Evolutionary conservation across 2,329 filamentous ascomycete genomes (phyloP).

Genomic region (Colletotrichum liaoningense): DNA sequence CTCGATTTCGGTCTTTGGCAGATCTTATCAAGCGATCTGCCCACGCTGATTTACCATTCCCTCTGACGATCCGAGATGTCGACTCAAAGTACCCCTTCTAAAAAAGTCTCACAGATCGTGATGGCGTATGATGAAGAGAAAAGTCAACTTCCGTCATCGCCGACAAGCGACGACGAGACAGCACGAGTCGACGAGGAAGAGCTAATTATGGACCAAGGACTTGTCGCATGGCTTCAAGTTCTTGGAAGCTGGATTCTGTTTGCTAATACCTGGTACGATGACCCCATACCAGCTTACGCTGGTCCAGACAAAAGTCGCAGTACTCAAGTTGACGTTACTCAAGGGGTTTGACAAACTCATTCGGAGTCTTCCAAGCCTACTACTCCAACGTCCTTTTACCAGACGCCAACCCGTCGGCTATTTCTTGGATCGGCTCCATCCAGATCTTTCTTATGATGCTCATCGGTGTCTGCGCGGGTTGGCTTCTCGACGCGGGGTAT

Average conservation of each 20-base stretch:
- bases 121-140: constrained; percentile 1
- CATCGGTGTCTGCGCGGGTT: constrained; percentile 55
- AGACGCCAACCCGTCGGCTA: constrained; percentile 35
- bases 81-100: neutral
- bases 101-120: neutral
- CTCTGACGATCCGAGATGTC: neutral
- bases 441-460: constrained; percentile 59
- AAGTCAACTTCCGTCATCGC: neutral
- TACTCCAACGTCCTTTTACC: constrained; percentile 50
- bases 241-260: constrained; percentile 59
- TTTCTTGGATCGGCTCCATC: constrained; percentile 59
- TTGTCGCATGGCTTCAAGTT: constrained; percentile 60
- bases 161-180: neutral
- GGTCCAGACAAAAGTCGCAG: neutral
- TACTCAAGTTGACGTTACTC: neutral
- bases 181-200: neutral
- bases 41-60: neutral
- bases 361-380: constrained; percentile 66
- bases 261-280: constrained; percentile 53
- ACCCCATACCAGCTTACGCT: neutral
- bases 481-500: constrained; percentile 60
- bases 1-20: neutral
- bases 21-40: neutral
- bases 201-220: constrained; percentile 40
- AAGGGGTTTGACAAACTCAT: constrained; percentile 56